phyloP scores from a whole-genome alignment of 352 stramenopile species.

The Phytopythium ostracodes region DNA sequence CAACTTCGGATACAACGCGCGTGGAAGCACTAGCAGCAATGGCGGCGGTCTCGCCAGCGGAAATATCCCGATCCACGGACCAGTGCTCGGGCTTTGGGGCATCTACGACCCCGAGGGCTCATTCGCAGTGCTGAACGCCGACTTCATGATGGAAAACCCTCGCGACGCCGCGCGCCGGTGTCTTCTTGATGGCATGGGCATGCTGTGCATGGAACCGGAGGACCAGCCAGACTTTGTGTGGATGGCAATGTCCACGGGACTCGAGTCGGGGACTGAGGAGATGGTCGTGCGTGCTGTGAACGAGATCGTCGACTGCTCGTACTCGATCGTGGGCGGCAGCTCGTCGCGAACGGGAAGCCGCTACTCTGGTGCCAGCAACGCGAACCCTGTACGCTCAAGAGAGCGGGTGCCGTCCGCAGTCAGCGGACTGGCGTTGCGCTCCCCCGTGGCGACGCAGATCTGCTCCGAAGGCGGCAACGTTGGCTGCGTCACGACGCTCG shows the following conservation, averaged over 20 bases:
- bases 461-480: constrained; percentile 65
- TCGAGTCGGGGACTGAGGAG: constrained; percentile 58
- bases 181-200: constrained; percentile 56
- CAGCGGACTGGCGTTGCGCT: constrained; percentile 8
- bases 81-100: constrained; percentile 67
- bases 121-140: constrained; percentile 72
- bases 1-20: constrained; percentile 8
- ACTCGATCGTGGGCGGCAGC: constrained; percentile 59
- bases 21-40: constrained; percentile 28
- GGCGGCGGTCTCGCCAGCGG: constrained; percentile 10
- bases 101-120: constrained; percentile 82
- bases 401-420: constrained; percentile 4
- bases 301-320: constrained; percentile 70
- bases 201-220: constrained; percentile 70
- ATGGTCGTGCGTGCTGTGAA: constrained; percentile 60
- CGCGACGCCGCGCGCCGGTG: constrained; percentile 63
- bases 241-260: constrained; percentile 38
- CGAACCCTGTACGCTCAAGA: constrained; percentile 5
- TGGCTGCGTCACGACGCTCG: constrained; percentile 63
- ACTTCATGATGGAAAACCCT: constrained; percentile 50
- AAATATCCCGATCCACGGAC: constrained; percentile 18
- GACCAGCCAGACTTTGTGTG: constrained; percentile 80
- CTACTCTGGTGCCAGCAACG: neutral
- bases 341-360: constrained; percentile 32
- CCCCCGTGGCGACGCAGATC: constrained; percentile 49